Evolutionary conservation across 2,329 filamentous ascomycete species (phyloP).

Genomic region (Colletotrichum sp.): DNA sequence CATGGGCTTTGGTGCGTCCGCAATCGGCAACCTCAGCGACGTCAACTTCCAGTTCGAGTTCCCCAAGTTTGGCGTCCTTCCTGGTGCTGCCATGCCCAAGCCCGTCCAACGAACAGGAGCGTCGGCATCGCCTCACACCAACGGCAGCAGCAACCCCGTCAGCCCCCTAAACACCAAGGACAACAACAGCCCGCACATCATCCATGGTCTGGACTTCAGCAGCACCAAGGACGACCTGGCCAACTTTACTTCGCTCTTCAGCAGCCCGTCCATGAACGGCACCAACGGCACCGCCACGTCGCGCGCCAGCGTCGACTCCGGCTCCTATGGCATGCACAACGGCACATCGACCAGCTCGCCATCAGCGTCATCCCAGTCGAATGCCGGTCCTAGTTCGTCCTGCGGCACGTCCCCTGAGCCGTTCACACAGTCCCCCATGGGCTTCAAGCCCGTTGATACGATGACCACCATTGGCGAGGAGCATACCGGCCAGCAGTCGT

Average conservation of each 20-base stretch:
- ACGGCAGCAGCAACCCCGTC: constrained; percentile 33
- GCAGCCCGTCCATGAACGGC: constrained; percentile 50
- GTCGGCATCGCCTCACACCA: constrained; percentile 16
- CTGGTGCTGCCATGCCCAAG: constrained; percentile 44
- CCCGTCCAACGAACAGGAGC: background rate
- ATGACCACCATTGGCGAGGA: constrained; percentile 72
- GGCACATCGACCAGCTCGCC: constrained; percentile 68
- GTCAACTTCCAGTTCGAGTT: constrained; percentile 96
- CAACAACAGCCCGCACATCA: constrained; percentile 35
- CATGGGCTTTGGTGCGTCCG: constrained; percentile 52
- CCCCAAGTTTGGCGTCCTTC: constrained; percentile 85
- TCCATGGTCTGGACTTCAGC: constrained; percentile 26
- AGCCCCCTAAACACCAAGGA: constrained; percentile 39
- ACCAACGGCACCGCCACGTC: constrained; percentile 45
- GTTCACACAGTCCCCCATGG: constrained; percentile 71
- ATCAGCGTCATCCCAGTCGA: constrained; percentile 66
- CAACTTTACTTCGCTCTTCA: constrained; percentile 65
- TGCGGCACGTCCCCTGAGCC: constrained; percentile 83
- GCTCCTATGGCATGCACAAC: constrained; percentile 48
- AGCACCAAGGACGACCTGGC: constrained; percentile 54
- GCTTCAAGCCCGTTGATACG: constrained; percentile 67
- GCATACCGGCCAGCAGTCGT: constrained; percentile 38
- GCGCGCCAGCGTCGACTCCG: constrained; percentile 56
- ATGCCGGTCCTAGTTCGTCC: constrained; percentile 64
- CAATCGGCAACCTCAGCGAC: constrained; percentile 67